A percentile compares a stretch with the other conserved stretches of the same genome.
phyloP scores from a whole-genome alignment of 192 early-diverging fungal genomes.

The Umbelopsis vinacea region DNA sequence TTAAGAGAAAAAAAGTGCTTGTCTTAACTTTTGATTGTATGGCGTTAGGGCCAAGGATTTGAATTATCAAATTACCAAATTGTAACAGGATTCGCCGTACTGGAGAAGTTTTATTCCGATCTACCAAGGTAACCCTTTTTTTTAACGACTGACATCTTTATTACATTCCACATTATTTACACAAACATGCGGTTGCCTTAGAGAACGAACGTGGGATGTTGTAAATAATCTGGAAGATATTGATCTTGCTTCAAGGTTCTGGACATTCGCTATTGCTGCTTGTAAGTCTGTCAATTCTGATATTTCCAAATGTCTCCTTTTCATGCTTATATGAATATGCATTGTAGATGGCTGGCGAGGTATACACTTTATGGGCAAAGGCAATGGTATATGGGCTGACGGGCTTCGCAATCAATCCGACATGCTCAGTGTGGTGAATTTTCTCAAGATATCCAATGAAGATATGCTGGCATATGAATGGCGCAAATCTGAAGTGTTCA shows the following conservation, averaged over 20 bases:
- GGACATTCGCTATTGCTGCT: constrained; percentile 53
- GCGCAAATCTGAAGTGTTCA: constrained; percentile 64
- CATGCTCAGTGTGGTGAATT: constrained; percentile 64
- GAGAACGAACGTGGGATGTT: constrained; percentile 42
- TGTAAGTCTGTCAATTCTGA: constrained; percentile 17
- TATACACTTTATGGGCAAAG: constrained; percentile 73
- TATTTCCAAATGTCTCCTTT: neutral
- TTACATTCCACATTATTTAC: neutral
- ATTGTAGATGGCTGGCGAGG: constrained; percentile 64
- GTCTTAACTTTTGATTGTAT: no score
- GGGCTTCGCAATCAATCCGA: constrained; percentile 69
- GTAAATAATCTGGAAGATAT: constrained; percentile 41
- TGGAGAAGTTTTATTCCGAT: constrained; percentile 66
- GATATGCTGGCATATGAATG: constrained; percentile 74
- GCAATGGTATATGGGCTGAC: constrained; percentile 67
- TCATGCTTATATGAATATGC: neutral
- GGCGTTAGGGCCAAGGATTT: constrained; percentile 65
- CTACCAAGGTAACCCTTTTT: constrained; percentile 25
- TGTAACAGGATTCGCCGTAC: constrained; percentile 62
- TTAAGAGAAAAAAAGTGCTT: no score
- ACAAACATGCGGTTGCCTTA: neutral
- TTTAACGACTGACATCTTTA: neutral
- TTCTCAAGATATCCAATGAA: constrained; percentile 61
- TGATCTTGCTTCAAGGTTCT: constrained; percentile 36
- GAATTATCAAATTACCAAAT: constrained; percentile 70